Conservation (phyloP, 495 filamentous ascomycete species). For the Hypoxylon trugodes region DNA sequence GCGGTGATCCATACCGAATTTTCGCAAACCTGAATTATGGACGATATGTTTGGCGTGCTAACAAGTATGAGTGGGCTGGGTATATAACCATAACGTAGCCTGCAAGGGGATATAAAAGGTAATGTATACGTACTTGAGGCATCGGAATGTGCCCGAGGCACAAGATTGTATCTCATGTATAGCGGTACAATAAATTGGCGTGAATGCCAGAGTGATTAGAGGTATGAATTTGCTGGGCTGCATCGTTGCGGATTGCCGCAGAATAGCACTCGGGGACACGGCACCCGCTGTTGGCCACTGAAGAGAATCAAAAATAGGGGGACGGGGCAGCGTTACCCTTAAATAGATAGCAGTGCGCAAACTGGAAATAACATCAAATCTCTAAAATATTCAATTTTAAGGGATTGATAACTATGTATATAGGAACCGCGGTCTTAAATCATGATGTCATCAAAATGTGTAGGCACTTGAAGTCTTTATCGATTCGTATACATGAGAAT, state of each 20-base stretch:
- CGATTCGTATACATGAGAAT: too few relatives aligned
- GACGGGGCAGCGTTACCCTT: background rate
- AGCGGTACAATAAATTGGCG: background rate
- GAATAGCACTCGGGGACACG: too few relatives aligned
- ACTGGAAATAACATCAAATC: too few relatives aligned
- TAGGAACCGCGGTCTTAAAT: too few relatives aligned
- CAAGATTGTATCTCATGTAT: background rate
- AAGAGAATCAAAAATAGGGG: background rate
- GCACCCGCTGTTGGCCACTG: too few relatives aligned
- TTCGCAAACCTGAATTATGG: background rate
- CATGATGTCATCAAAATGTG: background rate
- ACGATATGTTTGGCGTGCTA: too few relatives aligned
- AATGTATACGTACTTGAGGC: slow-evolving; percentile 15
- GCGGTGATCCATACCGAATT: background rate
- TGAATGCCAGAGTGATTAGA: background rate
- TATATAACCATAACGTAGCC: too few relatives aligned
- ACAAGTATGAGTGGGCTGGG: too few relatives aligned
- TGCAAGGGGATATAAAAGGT: too few relatives aligned
- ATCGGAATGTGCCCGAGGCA: slow-evolving; percentile 11
- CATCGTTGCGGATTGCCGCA: too few relatives aligned
- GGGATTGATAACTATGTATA: background rate
- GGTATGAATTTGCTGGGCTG: background rate
- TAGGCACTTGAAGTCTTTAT: background rate
- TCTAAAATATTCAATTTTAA: too few relatives aligned
- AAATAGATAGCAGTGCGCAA: too few relatives aligned